These are phyloP conservation scores for Hypomontagnella monticulosa DNA, from an alignment of 495 filamentous ascomycete genomes.

Conservation along the genomic window DNA sequence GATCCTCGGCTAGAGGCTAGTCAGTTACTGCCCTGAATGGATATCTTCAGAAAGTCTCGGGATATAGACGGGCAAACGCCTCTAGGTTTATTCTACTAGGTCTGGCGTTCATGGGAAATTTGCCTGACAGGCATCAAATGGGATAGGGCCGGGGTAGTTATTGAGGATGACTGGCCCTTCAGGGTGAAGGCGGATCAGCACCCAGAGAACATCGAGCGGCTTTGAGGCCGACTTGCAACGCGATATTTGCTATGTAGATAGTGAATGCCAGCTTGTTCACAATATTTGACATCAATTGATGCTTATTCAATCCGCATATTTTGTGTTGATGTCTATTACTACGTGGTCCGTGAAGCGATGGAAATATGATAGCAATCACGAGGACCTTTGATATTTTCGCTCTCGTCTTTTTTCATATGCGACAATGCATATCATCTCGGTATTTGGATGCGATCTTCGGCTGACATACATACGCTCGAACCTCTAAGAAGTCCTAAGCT, in stretches of 20 bases:
- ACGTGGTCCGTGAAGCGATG: too few species aligned
- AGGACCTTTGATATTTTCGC: too few species aligned
- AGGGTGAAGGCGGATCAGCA: neutral
- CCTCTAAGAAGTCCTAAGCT: too few species aligned
- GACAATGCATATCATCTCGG: too few species aligned
- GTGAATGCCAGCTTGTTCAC: conserved; percentile 8
- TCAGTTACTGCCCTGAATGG: conserved; percentile 4
- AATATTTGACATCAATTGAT: neutral
- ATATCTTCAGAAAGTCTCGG: conserved; percentile 11
- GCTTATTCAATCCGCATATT: too few species aligned
- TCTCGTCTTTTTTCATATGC: too few species aligned
- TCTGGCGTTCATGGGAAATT: too few species aligned
- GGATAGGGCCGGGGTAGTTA: neutral
- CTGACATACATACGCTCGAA: too few species aligned
- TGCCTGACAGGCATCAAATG: too few species aligned
- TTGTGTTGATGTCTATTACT: too few species aligned
- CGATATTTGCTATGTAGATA: conserved; percentile 15
- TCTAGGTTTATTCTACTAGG: neutral
- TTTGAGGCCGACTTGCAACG: conserved; percentile 1
- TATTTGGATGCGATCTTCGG: too few species aligned
- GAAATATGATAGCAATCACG: too few species aligned
- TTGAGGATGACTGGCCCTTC: neutral
- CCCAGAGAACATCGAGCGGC: neutral
- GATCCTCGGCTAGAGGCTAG: conserved; percentile 22
- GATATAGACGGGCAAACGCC: conserved; percentile 10